Conservation (phyloP, 1,284 basidiomycete species). For the Pholiota adiposa region DNA sequence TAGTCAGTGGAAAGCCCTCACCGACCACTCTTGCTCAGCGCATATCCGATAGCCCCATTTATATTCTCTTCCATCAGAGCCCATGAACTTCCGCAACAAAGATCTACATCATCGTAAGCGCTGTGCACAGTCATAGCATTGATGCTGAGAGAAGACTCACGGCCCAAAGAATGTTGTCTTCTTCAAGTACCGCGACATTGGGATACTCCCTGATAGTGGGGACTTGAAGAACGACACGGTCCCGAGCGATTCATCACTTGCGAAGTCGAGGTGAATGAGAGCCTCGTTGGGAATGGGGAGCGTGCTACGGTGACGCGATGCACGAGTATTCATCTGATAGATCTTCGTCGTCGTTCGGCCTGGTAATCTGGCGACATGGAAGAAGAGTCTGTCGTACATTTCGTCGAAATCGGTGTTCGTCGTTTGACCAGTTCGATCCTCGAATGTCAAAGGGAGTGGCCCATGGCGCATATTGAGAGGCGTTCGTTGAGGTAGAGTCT, state of each 20-base stretch:
- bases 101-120: constrained; percentile 45
- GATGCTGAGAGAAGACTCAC: constrained; percentile 41
- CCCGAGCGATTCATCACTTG: constrained; percentile 56
- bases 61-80: constrained; percentile 68
- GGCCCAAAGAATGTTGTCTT: constrained; percentile 65
- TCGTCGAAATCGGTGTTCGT: constrained; percentile 69
- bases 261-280: constrained; percentile 60
- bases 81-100: constrained; percentile 64
- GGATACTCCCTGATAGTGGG: constrained; percentile 43
- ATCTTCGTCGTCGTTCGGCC: constrained; percentile 47
- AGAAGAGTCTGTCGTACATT: constrained; percentile 73
- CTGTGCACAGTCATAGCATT: neutral
- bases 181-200: constrained; percentile 63
- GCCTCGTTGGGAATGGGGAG: constrained; percentile 56
- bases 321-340: constrained; percentile 65
- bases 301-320: constrained; percentile 57
- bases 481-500: constrained; percentile 3
- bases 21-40: constrained; percentile 70
- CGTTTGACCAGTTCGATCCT: constrained; percentile 68
- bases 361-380: constrained; percentile 55
- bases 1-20: constrained; percentile 38
- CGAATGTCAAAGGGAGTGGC: constrained; percentile 52
- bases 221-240: constrained; percentile 53
- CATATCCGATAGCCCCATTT: constrained; percentile 59
- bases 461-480: constrained; percentile 10